Evolutionary conservation across 2,329 filamentous ascomycete genomes (phyloP), one percentile per base, ranked within the genome.

Genomic region (Fusarium sp.): DNA sequence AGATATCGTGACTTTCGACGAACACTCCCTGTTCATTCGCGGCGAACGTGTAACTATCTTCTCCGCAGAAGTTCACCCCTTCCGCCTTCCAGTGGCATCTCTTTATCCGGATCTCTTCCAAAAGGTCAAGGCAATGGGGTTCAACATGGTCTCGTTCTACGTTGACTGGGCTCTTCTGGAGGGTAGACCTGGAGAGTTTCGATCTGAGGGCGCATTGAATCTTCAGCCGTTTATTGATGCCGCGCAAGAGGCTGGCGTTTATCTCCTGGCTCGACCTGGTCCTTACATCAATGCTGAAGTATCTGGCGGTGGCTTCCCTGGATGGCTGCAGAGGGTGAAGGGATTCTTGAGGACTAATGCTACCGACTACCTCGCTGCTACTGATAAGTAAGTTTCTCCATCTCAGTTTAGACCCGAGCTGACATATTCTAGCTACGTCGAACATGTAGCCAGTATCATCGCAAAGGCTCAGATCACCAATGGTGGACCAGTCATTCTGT

Each of bases 251-350:
- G 90, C 91, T 9, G 93, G 93, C 0, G 87, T 97, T 44, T 97
- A 93, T 72, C 84, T 97, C 2, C 84, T 96, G 57, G 92, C 92
- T 6, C 82, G 88, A 2, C 90, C 90, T 0, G 90, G 91, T 0
- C 91, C 91, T 0, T 93, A 93, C 50, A 93, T 94, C 80, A 93
- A 95, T 74, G 92, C 92, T 2, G 92, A 96, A 77, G 87, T 84
- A 0, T 89, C 87, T 8, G 93, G 92, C 1, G 93, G 93, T 55
- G 93, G 93, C 0, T 94, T 92, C 64, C 93, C 93, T 0, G 93
- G 92, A 2, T 96, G 93, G 93, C 77, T 94, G 16, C 89, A 92
- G 75, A 84, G 91, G 15, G 80, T 91, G n/a, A 85, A 87, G 48
- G 92, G 86, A 1, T 84, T 83, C 1, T 78, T 93, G 54, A 84